These are phyloP conservation scores for Ceriops tagal DNA, from an alignment of 345 rosid species.

Conservation along the genomic window DNA sequence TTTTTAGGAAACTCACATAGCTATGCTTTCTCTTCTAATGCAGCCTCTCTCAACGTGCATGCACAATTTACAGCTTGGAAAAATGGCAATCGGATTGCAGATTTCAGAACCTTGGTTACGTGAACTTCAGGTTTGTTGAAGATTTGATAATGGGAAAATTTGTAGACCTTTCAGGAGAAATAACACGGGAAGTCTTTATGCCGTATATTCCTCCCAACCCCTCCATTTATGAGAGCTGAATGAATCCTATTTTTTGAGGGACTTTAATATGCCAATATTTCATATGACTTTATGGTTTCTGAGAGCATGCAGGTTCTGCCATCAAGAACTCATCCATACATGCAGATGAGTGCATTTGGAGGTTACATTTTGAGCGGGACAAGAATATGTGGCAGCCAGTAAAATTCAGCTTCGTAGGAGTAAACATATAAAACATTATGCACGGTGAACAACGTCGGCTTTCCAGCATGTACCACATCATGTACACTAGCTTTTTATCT, in stretches of 20 bases:
- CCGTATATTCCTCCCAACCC: too few relatives aligned
- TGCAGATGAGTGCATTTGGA: slow-evolving; percentile 86
- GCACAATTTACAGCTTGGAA: slow-evolving; percentile 74
- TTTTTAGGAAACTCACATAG: background rate
- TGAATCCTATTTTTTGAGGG: background rate
- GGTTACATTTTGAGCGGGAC: slow-evolving; percentile 89
- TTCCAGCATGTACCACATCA: too few relatives aligned
- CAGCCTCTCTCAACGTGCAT: slow-evolving; percentile 88
- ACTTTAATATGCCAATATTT: background rate
- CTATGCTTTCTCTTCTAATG: slow-evolving; percentile 2
- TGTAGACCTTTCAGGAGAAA: background rate
- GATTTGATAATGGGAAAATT: background rate
- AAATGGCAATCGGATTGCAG: slow-evolving; percentile 81
- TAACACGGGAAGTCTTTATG: too few relatives aligned
- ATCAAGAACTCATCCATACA: slow-evolving; percentile 85
- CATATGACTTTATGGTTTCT: background rate
- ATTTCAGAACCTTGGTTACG: slow-evolving; percentile 97
- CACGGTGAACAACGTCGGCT: too few relatives aligned
- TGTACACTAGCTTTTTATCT: too few relatives aligned
- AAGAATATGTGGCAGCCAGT: slow-evolving; percentile 38
- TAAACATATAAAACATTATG: too few relatives aligned
- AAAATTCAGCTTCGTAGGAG: background rate
- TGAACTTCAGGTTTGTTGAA: slow-evolving; percentile 71
- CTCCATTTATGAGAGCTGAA: background rate
- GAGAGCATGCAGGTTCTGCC: slow-evolving; percentile 66